phyloP scores from a whole-genome alignment of 1,139 yeast genomes.

The Protomyces inouyei region DNA sequence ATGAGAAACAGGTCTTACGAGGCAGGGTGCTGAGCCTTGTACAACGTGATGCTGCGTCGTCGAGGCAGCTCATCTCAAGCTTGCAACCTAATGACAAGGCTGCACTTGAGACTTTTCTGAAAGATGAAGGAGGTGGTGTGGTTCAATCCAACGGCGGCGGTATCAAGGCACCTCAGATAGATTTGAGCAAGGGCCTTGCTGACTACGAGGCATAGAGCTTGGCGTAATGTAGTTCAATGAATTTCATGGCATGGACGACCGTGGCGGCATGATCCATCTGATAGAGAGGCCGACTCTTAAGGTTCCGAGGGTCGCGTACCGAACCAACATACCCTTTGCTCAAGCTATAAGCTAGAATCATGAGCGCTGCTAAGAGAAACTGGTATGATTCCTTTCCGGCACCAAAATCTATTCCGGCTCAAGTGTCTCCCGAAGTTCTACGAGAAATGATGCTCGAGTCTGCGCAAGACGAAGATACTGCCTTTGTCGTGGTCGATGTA shows the following conservation, averaged over 20 bases:
- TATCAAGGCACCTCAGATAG: background rate
- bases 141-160: background rate
- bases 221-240: background rate
- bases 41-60: background rate
- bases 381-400: constrained; percentile 11
- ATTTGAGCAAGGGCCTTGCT: background rate
- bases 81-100: background rate
- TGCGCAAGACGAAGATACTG: constrained; percentile 16
- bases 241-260: no score
- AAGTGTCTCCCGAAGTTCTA: constrained; percentile 5
- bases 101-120: background rate
- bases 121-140: background rate
- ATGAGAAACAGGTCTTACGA: background rate
- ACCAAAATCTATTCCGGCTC: constrained; percentile 13
- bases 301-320: no score
- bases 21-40: background rate
- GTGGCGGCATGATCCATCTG: no score
- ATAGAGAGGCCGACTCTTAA: no score
- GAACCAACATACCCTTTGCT: no score
- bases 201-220: background rate
- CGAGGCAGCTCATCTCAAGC: background rate
- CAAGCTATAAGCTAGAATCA: background rate
- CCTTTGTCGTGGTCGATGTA: constrained; percentile 22
- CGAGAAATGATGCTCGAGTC: constrained; percentile 19
- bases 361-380: background rate